Evolutionary conservation across 441 rosid species (phyloP), one percentile per base, ranked within the genome.

Genomic region (Omphalea diandra): DNA sequence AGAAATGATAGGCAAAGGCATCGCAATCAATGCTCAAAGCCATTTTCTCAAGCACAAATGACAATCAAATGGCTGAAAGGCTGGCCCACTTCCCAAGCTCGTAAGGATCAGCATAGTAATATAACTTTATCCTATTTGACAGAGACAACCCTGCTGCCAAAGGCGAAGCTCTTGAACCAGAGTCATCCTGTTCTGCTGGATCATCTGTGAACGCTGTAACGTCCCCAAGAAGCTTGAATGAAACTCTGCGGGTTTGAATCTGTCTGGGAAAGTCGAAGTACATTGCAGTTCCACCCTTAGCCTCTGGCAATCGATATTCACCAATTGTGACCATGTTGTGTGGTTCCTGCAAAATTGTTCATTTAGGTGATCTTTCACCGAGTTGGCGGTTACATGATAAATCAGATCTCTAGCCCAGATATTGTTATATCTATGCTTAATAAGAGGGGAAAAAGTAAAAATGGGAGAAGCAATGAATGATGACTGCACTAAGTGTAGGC

Each of bases 1-100:
- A 56, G n/a, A 56, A 54, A 59, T 60, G 44, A 54, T 47, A 59
- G 65, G 57, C 40, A 57, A 64, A 63, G 14, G 41, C 61, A 62
- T 64, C 33, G 63, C 74, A 73, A 65, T 52, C 65, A 72, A 71
- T 32, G 50, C 49, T 61, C 24, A 69, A 64, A 73, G 57, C 53
- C 46, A 6, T 26, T 35, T 35, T 54, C 33, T 57, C 61, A 2
- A 43, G 44, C 22, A 56, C 35, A 8, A 41, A 60, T 14, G 44
- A 26, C 9, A 14, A 58, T 89, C 83, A 95, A 57, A 81, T 82
- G 47, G 80, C 78, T 1, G 98, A 87, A 63, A 93, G 94, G 65
- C 87, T 89, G 59, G 92, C 95, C 99, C 99, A 95, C 81, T 88
- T 95, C 63, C 98, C 99, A 18, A 89, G 85, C 60, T 95, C 98